Evolutionary conservation across 441 rosid species (phyloP), one percentile per base, ranked within the genome.

Genomic region (Biscutella auriculata): DNA sequence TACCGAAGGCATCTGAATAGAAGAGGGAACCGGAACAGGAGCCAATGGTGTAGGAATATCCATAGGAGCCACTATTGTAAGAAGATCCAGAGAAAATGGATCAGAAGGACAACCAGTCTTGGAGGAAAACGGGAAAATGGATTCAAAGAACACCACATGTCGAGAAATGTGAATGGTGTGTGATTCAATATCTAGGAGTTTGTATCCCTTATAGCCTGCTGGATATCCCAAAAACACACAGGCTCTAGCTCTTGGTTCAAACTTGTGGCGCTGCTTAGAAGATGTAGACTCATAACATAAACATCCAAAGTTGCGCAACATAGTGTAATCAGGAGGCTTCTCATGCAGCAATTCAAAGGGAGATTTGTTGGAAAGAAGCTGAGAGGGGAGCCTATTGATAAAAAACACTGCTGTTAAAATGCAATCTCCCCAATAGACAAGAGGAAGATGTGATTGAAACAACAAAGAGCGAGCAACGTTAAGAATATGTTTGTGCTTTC

Each of bases 341-440:
- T 5, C 8, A 1, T 40, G 6, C 0, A 40, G 25, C 3, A 8
- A 0, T 15, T 40, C 25, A 16, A 16, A 40, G 0, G 12, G 26
- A 1, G 12, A 9, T 4, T 1, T 17, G 4, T 41, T 41, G 0
- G 9, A 7, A 0, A 41, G 6, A 0, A 41, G 4, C 8, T n/a
- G n/a, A 27, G 60, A 3, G 0, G 48, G 60, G 0, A 40, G 1
- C 1, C 48, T 6, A 3, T 40, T 39, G 0, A 54, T 15, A 0
- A 40, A 1, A 0, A 54, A 54, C 0, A 54, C 27, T 1, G 27
- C 16, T 0, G 16, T n/a, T 0, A 54, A 0, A 0, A 54, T 0
- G 1, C 26, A 54, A 1, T 40, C 47, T 1, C 36, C 14, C 60
- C 60, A 23, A 4, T 4, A 39, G 0, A 14, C 26, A 0, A 27